These are phyloP conservation scores for Martensiomyces pterosporus DNA, from an alignment of 192 early-diverging fungal genomes.

Conservation along the genomic window DNA sequence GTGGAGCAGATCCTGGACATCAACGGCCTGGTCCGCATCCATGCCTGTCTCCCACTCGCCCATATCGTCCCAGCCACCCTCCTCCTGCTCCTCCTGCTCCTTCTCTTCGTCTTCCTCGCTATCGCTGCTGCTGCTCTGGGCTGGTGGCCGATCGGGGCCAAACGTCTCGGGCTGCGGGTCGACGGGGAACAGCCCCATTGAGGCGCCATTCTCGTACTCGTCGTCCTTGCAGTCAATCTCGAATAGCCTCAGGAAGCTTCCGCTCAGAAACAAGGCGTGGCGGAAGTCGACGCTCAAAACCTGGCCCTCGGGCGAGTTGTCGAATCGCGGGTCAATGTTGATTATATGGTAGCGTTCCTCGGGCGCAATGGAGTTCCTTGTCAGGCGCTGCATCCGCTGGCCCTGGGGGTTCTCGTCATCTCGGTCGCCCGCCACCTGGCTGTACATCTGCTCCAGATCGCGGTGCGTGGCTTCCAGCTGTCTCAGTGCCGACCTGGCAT, in stretches of 20 bases:
- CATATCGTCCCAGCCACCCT: too few relatives aligned
- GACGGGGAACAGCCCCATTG: constrained; percentile 31
- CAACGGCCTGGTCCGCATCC: not conserved
- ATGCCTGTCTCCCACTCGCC: not conserved
- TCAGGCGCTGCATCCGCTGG: constrained; percentile 15
- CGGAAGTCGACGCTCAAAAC: constrained; percentile 36
- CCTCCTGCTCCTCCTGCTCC: not conserved
- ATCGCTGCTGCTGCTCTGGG: too few relatives aligned
- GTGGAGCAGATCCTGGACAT: not conserved
- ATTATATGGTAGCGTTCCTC: constrained; percentile 44
- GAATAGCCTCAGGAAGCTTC: constrained; percentile 21
- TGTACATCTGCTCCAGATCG: constrained; percentile 39
- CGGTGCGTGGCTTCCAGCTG: constrained; percentile 31
- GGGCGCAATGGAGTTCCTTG: constrained; percentile 20
- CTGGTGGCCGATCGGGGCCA: too few relatives aligned
- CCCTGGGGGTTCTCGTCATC: constrained; percentile 13
- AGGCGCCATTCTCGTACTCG: constrained; percentile 1
- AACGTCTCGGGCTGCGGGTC: constrained; percentile 8
- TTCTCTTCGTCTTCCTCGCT: too few relatives aligned
- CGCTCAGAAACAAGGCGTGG: constrained; percentile 17
- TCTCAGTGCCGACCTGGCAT: constrained; percentile 17
- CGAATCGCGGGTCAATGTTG: constrained; percentile 39
- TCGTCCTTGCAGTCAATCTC: constrained; percentile 9
- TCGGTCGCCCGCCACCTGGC: constrained; percentile 27
- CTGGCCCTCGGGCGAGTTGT: constrained; percentile 17